Evolutionary conservation across 2,329 filamentous ascomycete species (phyloP), one percentile per base, ranked within the genome.

Genomic region (Fusarium mexicanum): DNA sequence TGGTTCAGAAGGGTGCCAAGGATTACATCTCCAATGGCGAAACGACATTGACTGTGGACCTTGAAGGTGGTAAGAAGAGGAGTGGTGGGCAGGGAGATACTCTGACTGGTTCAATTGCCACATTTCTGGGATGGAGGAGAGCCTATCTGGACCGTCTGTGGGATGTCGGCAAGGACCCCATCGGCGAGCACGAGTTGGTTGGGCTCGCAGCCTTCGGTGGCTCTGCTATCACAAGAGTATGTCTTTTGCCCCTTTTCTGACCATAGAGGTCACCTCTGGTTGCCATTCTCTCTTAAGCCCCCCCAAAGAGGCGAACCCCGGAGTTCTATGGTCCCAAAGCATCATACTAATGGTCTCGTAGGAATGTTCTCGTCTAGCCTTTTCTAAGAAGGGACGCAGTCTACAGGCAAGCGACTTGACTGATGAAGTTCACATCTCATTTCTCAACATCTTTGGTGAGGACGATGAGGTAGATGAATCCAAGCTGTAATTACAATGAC

Each of bases 31-130:
- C 92, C 6, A 93, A 98, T 77, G 94, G 95, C 18, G 86, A 88
- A 66, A 87, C 87, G 61, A 97, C 93, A n/a, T 84, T 95, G 33
- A 85, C 93, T 1, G 93, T 92, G 33, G 95, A 98, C 76, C 84
- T 95, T 6, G 84, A 90, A 78, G 96, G 96, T 14, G 96, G 96
- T 2, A 84, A 91, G 81, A 99, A 99, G 89, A 88, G 96, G 74
- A 96, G 94, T 66, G 96, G 96, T 54, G 96, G 96, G 0, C 96
- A 99, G 84, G 96, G 96, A 4, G 96, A 99, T 84, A 98, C 96
- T 8, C 85, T 99, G 74, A 98, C 96, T 1, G 96, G 96, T 4
- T 91, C 91, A 40, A 85, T 99, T 74, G 96, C 93, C 3, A 98
- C 96, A 8, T 91, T 99, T 75, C 83, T 98, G 73, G 95, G 91